Evolutionary conservation across 441 rosid genomes (phyloP), one percentile per base, ranked within the genome.

Genomic region (Populus trichocarpa): DNA sequence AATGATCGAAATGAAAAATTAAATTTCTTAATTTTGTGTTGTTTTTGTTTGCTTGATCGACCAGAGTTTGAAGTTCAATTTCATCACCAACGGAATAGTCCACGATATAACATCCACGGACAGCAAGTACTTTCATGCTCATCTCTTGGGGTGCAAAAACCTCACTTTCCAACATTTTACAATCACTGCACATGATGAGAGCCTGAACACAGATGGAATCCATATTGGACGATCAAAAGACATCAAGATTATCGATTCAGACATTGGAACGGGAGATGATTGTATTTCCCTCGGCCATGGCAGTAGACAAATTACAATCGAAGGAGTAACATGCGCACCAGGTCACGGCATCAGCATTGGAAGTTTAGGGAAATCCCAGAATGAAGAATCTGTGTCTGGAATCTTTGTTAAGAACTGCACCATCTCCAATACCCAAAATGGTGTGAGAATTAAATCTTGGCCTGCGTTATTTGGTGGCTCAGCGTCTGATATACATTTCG

Each of bases 121-220:
- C 38, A 88, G 91, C 78, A 90, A 90, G 69, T 78, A 83, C 33
- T 87, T 89, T 63, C 88, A 90, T 36, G 57, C 84, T 4, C 87
- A 82, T 69, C 75, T 89, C 22, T 6, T 89, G 4, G 81, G 87
- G 5, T 86, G 87, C 80, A 75, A 77, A n/a, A 80, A 86, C 74
- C 10, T 86, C 6, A 83, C 82, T 1, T 77, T 90, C 28, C 11
- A 42, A 13, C 77, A 70, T 2, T 32, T 88, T 28, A 84, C 65
- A 16, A 73, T 89, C 35, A 64, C 26, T 0, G 90, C 94, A 0
- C 90, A 89, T 0, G 81, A 4, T 16, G 67, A 71, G 0, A 87
- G 91, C 67, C 70, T 77, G 42, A 90, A 87, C 83, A 90, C 90
- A 0, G 90, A 89, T n/a, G 92, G 91, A 13, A 89, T 89, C 73